Base-by-base conservation (phyloP, 1,139 yeast genomes). In the Kodamaea fungicola region DNA sequence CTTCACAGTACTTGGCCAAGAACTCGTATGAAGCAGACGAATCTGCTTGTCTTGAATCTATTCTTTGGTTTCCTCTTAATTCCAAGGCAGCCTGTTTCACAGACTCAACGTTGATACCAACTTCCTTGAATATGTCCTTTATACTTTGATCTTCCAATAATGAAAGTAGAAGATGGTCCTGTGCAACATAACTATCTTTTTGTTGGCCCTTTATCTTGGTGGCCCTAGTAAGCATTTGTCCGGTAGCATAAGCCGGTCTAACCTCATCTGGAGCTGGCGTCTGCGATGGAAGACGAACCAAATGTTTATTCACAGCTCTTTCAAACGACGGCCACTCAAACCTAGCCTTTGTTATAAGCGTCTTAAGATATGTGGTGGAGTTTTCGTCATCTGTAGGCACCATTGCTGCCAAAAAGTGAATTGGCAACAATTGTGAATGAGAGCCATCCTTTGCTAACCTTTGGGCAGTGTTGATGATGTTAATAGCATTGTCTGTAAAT, bases 21-120 rank as follows among this genome's bases (percentile, higher is more conserved):
- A 88, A 92, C 60, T 92, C 99, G 51, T 76, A 80, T 41, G 84
- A 76, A 33, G 83, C 79, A 8, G 92, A 83, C 5, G 97, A 83
- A 57, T 92, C 99, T 2, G 98, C 97, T 49, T 82, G 84, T 58
- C 97, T 78, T 2, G 96, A 84, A 57, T 92, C 99, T 48, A 92
- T 92, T 59, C 92, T 76, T 57, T 88, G 92, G 57, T 75, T 83
- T 24, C 98, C 98, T 62, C 99, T 83, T 42, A 92, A 72, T 47
- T 81, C 83, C 33, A 83, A 70, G n/a, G 92, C 81, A 54, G 89
- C 96, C 34, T 80, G 78, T 57, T 85, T 86, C 33, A 94, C 64
- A 2, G 85, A 76, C 42, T 85, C 94, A 8, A 74, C 61, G 30
- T 83, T 84, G 30, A 90, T 74, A 21, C 76, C 71, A 32, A 81